Percentiles rank a stretch among this genome's conserved stretches.
Conservation (phyloP, 2,329 filamentous ascomycete species). For the Ampelomyces quisqualis region DNA sequence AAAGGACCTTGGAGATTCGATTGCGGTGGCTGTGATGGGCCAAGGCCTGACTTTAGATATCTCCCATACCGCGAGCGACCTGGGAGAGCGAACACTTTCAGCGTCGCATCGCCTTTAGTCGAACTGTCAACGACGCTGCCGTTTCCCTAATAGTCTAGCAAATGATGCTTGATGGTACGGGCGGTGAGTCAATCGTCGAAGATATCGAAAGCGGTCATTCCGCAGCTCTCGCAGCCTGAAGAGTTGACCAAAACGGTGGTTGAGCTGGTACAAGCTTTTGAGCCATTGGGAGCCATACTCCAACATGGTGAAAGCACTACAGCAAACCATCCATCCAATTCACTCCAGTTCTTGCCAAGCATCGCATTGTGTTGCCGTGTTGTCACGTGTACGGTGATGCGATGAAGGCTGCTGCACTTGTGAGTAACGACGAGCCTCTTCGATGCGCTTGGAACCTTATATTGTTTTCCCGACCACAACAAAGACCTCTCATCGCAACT, state of each 20-base stretch:
- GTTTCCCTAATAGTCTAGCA: conserved; percentile 33
- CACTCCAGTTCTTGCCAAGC: too few relatives aligned
- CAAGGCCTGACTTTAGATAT: conserved; percentile 17
- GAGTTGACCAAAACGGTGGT: conserved; percentile 25
- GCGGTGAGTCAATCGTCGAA: conserved; percentile 28
- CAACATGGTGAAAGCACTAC: too few relatives aligned
- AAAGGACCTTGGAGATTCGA: conserved; percentile 9
- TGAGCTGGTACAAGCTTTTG: conserved; percentile 13
- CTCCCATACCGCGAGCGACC: conserved; percentile 17
- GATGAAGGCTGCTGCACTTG: too few relatives aligned
- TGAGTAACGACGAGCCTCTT: too few relatives aligned
- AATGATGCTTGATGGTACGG: conserved; percentile 24
- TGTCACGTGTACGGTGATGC: too few relatives aligned
- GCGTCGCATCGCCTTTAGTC: conserved; percentile 16
- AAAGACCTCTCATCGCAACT: too few relatives aligned
- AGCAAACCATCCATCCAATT: too few relatives aligned
- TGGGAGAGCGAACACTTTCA: conserved; percentile 19
- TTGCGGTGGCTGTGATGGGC: conserved; percentile 15
- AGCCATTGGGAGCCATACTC: neutral
- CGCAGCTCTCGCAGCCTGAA: conserved; percentile 42
- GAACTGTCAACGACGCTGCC: conserved; percentile 28
- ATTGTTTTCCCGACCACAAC: too few relatives aligned
- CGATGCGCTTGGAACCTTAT: too few relatives aligned
- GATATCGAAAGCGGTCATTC: conserved; percentile 39
- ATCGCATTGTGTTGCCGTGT: too few relatives aligned